Base-by-base conservation (phyloP, 1,284 basidiomycete genomes). In the Austroboletus rostrupii region DNA sequence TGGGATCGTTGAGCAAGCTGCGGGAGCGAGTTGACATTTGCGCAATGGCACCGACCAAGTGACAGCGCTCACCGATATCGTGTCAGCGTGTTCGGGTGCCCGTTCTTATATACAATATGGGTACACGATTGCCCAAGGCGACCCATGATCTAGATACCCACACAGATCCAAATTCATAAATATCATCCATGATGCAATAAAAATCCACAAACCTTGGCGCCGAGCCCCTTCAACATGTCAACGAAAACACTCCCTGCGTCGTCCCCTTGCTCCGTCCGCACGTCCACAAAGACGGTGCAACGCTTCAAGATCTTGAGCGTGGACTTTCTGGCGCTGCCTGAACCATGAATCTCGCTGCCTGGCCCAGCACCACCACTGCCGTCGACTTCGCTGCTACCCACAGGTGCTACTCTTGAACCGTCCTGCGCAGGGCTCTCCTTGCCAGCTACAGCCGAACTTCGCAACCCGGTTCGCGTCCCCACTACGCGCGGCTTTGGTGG, bases 81-180 rank as follows among this genome's bases (percentile, higher is more conserved):
- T 23, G 78, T 79, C 19, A 92, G 62, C 1, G 93, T 97, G 45
- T 87, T 85, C 57, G 81, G 78, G 45, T 83, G 69, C 1, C 94
- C 94, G 51, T 90, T 87, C 75, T 96, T 97, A 70, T 81, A 97
- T 16, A 97, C 81, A 52, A 97, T 83, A 67, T 97, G 94, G 0
- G 93, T 96, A 59, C 89, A 88, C 5, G 79, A 85, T 70, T 87
- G 79, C n/a, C 84, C 83, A 2, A 85, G 79, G 20, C 81, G 74
- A 32, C 73, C 70, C 56, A 85, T 68, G 23, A 85, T 76, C 85
- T 87, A 55, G 13, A 51, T 11, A 19, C 5, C 37, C 8, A 35
- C 16, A 35, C 35, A 13, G 28, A 50, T 28, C 26, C 10, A 23
- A 49, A 59, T 23, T 32, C 17, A 10, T 17, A 8, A 16, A 13